A percentile compares a stretch with the other conserved stretches of the same genome.
Conservation (phyloP, 2,329 filamentous ascomycete genomes). For the Bimuria novae-zelandiae region DNA sequence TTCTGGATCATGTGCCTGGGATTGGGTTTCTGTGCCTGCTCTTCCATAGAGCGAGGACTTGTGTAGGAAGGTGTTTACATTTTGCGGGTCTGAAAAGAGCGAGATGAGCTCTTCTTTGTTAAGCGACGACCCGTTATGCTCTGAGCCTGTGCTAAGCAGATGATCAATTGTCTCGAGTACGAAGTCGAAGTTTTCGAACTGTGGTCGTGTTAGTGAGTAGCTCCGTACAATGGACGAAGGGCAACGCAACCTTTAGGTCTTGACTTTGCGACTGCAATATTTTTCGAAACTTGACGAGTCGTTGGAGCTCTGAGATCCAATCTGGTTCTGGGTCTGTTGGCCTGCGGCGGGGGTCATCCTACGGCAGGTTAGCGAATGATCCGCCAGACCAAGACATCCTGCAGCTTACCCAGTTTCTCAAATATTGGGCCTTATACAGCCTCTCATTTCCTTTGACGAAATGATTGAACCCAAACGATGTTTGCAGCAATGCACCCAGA, state of each 20-base stretch:
- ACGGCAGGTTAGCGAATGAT: not conserved
- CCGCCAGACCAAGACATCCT: not conserved
- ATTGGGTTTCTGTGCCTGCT: slow-evolving; percentile 53
- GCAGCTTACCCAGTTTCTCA: slow-evolving; percentile 57
- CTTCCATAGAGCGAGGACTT: slow-evolving; percentile 62
- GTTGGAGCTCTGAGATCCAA: slow-evolving; percentile 39
- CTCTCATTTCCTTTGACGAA: slow-evolving; percentile 63
- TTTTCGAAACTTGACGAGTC: slow-evolving; percentile 44
- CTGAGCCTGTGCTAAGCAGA: slow-evolving; percentile 40
- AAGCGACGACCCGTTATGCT: slow-evolving; percentile 51
- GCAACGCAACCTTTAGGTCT: slow-evolving; percentile 45
- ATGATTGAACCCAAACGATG: slow-evolving; percentile 51
- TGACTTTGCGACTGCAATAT: slow-evolving; percentile 50
- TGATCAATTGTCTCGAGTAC: slow-evolving; percentile 48
- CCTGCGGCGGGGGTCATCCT: slow-evolving; percentile 48
- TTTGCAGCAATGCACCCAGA: slow-evolving; percentile 35
- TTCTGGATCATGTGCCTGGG: slow-evolving; percentile 46
- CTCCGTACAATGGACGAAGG: not conserved
- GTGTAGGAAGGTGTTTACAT: slow-evolving; percentile 65
- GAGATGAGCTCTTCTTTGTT: slow-evolving; percentile 47
- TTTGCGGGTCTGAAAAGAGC: slow-evolving; percentile 53
- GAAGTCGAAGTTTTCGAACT: slow-evolving; percentile 42
- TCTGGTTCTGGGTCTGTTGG: slow-evolving; percentile 32
- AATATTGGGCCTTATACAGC: slow-evolving; percentile 67
- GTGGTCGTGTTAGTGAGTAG: slow-evolving; percentile 9